Conservation (phyloP, 2,329 filamentous ascomycete genomes). For the Calonectria ilicicola region DNA sequence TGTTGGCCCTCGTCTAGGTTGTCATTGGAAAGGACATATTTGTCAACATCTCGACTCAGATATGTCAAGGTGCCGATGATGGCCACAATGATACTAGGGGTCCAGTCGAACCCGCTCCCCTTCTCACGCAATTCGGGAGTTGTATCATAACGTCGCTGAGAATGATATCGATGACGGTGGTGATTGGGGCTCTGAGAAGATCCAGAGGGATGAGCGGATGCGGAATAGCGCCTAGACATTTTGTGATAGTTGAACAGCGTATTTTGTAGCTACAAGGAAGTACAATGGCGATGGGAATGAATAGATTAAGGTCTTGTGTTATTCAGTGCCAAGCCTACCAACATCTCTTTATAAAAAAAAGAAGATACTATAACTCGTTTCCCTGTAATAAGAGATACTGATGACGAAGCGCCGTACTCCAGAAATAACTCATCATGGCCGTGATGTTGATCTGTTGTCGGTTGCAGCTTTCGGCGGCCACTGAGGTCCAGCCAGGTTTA, state of each 20-base stretch:
- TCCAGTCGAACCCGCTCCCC: constrained; percentile 54
- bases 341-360: background rate
- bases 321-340: background rate
- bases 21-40: constrained; percentile 18
- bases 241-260: background rate
- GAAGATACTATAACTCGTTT: no score
- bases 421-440: background rate
- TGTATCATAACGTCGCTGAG: constrained; percentile 40
- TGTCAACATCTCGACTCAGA: background rate
- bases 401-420: background rate
- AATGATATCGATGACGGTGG: constrained; percentile 4
- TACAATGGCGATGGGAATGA: background rate
- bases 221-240: constrained; percentile 35
- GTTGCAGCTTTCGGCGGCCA: background rate
- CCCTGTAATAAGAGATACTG: background rate
- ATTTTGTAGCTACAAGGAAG: background rate
- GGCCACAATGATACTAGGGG: constrained; percentile 52
- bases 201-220: constrained; percentile 22
- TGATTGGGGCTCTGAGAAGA: constrained; percentile 3
- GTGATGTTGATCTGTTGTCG: background rate
- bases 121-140: constrained; percentile 48
- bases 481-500: background rate
- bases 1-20: background rate
- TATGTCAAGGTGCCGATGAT: constrained; percentile 42
- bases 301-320: background rate